A percentile compares a stretch with the other conserved stretches of the same genome.
Conservation (phyloP, 192 early-diverging fungal species). For the Backusella mclennaniae region DNA sequence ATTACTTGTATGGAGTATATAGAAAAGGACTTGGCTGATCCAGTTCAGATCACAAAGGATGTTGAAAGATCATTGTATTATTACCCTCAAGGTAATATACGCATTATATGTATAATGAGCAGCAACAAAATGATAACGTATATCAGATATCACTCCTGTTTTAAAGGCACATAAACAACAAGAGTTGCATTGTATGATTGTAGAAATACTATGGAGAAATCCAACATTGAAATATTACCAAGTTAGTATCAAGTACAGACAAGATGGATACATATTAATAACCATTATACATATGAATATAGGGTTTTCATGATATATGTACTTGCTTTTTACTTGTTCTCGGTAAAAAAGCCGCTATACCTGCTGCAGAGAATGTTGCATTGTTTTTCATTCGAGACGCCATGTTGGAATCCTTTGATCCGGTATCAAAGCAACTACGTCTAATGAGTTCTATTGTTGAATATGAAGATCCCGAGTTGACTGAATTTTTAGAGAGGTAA, state of each 20-base stretch:
- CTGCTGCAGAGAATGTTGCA: constrained; percentile 52
- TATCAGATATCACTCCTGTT: constrained; percentile 24
- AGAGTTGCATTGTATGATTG: constrained; percentile 48
- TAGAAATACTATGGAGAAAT: constrained; percentile 50
- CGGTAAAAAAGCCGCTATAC: constrained; percentile 49
- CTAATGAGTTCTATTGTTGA: constrained; percentile 45
- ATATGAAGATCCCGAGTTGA: constrained; percentile 49
- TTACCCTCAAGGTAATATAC: constrained; percentile 34
- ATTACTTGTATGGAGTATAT: background rate
- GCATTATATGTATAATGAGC: background rate
- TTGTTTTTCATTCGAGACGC: constrained; percentile 55
- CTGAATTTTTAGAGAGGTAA: constrained; percentile 44
- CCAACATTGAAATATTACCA: constrained; percentile 72
- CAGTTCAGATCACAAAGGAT: constrained; percentile 37
- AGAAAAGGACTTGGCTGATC: constrained; percentile 36
- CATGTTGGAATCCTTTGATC: constrained; percentile 54
- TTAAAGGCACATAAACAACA: constrained; percentile 45
- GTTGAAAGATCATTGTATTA: constrained; percentile 41
- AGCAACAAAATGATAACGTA: background rate
- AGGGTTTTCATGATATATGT: constrained; percentile 47
- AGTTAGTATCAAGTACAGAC: constrained; percentile 8
- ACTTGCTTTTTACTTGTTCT: constrained; percentile 53
- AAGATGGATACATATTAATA: constrained; percentile 41
- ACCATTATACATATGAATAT: background rate
- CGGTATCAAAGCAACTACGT: constrained; percentile 45